Evolutionary conservation across 2,329 filamentous ascomycete species (phyloP).

Genomic region (Exserohilum turcica): DNA sequence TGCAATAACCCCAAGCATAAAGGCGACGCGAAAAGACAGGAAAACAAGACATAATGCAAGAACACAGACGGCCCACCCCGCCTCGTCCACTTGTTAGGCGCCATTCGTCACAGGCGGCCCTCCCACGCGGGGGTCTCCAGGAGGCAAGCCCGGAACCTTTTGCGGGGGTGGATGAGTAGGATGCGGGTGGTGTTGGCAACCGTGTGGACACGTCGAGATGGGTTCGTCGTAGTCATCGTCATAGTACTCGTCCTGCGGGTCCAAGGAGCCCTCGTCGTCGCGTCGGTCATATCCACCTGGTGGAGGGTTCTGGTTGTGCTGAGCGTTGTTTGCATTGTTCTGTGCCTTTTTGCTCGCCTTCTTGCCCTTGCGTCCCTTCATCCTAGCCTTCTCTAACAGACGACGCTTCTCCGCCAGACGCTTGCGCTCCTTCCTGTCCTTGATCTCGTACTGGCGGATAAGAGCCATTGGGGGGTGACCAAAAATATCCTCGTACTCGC

Average conservation of each 20-base stretch:
- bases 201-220: slow-evolving; percentile 36
- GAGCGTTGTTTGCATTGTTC: slow-evolving; percentile 41
- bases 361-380: slow-evolving; percentile 87
- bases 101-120: slow-evolving; percentile 32
- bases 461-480: slow-evolving; percentile 82
- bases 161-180: slow-evolving; percentile 29
- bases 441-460: slow-evolving; percentile 91
- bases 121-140: slow-evolving; percentile 32
- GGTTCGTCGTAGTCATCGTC: slow-evolving; percentile 47
- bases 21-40: slow-evolving; percentile 35
- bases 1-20: slow-evolving; percentile 19
- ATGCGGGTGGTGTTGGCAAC: slow-evolving; percentile 39
- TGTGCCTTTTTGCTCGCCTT: slow-evolving; percentile 71
- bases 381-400: slow-evolving; percentile 88
- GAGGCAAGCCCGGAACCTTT: slow-evolving; percentile 30
- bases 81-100: slow-evolving; percentile 45
- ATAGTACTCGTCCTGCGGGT: slow-evolving; percentile 45
- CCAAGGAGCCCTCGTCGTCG: slow-evolving; percentile 38
- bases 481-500: slow-evolving; percentile 96
- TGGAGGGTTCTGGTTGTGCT: slow-evolving; percentile 39
- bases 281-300: slow-evolving; percentile 40
- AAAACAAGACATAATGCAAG: slow-evolving; percentile 41
- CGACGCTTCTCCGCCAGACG: slow-evolving; percentile 84
- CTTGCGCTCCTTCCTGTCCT: slow-evolving; percentile 83
- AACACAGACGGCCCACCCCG: slow-evolving; percentile 49